These are phyloP conservation scores for Penicillium antarcticum DNA, from an alignment of 495 filamentous ascomycete species.

Conservation along the genomic window DNA sequence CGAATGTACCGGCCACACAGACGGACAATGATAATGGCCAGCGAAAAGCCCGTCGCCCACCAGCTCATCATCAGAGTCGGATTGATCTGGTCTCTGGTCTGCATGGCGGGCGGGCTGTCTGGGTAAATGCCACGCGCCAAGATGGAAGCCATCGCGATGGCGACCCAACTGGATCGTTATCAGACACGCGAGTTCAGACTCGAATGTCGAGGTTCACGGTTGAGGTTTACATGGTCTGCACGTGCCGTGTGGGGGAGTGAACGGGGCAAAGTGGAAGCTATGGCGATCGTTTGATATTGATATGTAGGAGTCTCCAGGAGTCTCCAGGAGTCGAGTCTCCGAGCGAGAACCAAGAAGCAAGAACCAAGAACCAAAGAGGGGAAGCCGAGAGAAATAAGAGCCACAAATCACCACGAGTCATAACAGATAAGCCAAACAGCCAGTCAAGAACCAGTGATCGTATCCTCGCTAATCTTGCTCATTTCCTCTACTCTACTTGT, in stretches of 20 bases:
- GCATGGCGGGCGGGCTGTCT: slow-evolving; percentile 54
- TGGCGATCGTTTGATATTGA: neutral
- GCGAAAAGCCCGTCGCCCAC: slow-evolving; percentile 86
- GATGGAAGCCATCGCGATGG: slow-evolving; percentile 12
- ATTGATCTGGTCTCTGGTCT: slow-evolving; percentile 54
- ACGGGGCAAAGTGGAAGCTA: too few species aligned
- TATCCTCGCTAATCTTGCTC: slow-evolving; percentile 1
- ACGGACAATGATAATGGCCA: slow-evolving; percentile 75
- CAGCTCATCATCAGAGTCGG: slow-evolving; percentile 86
- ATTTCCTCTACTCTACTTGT: neutral
- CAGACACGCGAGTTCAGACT: too few species aligned
- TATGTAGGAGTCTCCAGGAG: neutral
- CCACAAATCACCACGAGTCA: too few species aligned
- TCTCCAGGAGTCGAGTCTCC: neutral
- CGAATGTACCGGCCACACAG: slow-evolving; percentile 75
- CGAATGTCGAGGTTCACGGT: too few species aligned
- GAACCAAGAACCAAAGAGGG: neutral
- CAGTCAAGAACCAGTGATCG: neutral
- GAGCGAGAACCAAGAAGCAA: too few species aligned
- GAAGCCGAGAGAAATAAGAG: slow-evolving; percentile 5
- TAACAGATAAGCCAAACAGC: neutral
- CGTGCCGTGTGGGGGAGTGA: too few species aligned
- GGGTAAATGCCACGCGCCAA: slow-evolving; percentile 22
- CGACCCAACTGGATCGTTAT: too few species aligned
- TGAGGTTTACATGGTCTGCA: too few species aligned